Evolutionary conservation across 306 rosid genomes (phyloP).

Genomic region (Lathyrus aphaca): DNA sequence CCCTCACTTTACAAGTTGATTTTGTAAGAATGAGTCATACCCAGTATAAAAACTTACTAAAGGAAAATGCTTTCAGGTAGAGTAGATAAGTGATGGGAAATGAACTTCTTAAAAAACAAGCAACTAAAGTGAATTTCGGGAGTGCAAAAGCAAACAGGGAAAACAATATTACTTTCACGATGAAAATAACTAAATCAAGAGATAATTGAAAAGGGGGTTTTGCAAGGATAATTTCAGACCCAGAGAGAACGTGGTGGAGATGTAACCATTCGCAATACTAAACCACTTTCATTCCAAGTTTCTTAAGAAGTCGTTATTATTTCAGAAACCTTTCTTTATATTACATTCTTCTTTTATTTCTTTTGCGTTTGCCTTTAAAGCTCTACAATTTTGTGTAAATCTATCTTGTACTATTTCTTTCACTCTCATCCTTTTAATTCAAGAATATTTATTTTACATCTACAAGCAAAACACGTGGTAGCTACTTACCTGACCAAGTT

Average conservation of each 20-base stretch:
- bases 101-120: neutral
- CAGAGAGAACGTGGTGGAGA: conserved; percentile 1
- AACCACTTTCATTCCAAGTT: conserved; percentile 5
- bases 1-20: no score
- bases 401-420: neutral
- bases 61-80: no score
- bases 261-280: conserved; percentile 13
- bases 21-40: no score
- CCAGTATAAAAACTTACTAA: no score
- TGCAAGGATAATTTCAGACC: neutral
- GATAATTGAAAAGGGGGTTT: neutral
- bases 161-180: neutral
- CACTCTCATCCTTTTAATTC: conserved; percentile 6
- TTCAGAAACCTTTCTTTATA: conserved; percentile 17
- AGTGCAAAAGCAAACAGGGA: neutral
- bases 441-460: conserved; percentile 12
- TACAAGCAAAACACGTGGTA: conserved; percentile 23
- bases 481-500: conserved; percentile 87
- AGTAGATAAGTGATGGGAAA: conserved; percentile 6
- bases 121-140: neutral
- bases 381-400: conserved; percentile 12
- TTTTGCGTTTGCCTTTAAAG: neutral
- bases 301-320: conserved; percentile 5
- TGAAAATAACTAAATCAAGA: conserved; percentile 12
- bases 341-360: neutral